Base-by-base conservation (phyloP, 208 protist genomes). In the Wallacemonas sp. region DNA sequence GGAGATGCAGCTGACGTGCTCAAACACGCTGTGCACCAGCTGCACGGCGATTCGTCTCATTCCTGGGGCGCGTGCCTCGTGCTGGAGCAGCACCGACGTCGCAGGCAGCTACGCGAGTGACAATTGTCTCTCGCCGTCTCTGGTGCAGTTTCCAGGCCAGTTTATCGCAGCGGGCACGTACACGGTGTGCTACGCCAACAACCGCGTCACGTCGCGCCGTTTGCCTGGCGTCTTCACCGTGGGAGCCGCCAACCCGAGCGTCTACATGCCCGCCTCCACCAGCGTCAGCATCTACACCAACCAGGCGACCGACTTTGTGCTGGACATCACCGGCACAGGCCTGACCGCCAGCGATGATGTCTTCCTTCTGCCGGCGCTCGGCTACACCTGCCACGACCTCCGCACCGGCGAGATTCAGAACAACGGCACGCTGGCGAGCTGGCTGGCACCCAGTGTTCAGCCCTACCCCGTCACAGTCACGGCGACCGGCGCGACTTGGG, bases 331-430 rank as follows among this genome's bases (percentile, higher is more conserved):
- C 33, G 91, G 91, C 33, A 85, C 64, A 19, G 68, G 66, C n/a
- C 85, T 96, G 17, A 36, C 36, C 30, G 58, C 42, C 21, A 14
- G 42, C 11, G 91, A 95, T 62, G 45, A 76, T 38, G 76, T 84
- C 39, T 94, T 96, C 61, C 47, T 96, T 11, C 62, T 96, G 22
- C 75, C 91, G 0, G 62, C 49, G n/a, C 80, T 58, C n/a, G 80
- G 80, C 62, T 90, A 82, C 74, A 77, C 70, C 36, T 96, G 91
- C 72, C 91, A 96, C 76, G 86, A 94, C 75, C 79, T 95, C 49
- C 74, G 77, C 66, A 91, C 65, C 9, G 71, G 62, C 65, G 67
- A 56, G 17, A 64, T 92, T 14, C 72, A 83, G 45, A 72, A 39
- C 51, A 82, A 93, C 62, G 75, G 68, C 11, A 75, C 82, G 36